Conservation (phyloP, 2,329 filamentous ascomycete genomes). For the Aspergillus sp. region DNA sequence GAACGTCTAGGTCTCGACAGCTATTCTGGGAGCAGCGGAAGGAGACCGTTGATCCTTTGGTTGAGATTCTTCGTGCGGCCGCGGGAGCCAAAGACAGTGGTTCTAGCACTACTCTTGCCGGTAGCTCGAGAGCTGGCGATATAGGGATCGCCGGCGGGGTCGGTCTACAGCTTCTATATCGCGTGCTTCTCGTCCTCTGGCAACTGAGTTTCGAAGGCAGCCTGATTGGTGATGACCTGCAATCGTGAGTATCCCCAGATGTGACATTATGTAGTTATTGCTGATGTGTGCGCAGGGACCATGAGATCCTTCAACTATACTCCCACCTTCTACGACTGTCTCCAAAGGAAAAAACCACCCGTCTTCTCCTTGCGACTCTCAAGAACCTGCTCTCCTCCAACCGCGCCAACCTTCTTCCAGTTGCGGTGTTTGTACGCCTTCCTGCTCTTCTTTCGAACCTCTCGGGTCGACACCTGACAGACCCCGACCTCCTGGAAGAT, state of each 20-base stretch:
- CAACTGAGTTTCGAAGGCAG: constrained; percentile 87
- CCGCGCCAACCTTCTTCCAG: constrained; percentile 70
- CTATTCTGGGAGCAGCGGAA: constrained; percentile 90
- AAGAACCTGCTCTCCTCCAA: constrained; percentile 79
- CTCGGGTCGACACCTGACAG: constrained; percentile 51
- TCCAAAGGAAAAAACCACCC: constrained; percentile 96
- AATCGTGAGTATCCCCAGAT: constrained; percentile 44
- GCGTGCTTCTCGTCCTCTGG: constrained; percentile 91
- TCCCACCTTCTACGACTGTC: constrained; percentile 89
- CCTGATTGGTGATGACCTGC: constrained; percentile 72
- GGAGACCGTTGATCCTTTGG: constrained; percentile 77
- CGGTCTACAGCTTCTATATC: constrained; percentile 88
- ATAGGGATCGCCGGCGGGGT: constrained; percentile 69
- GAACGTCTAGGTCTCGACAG: constrained; percentile 69
- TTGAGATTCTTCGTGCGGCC: constrained; percentile 74
- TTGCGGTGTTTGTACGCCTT: constrained; percentile 81
- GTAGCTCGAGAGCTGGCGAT: constrained; percentile 66
- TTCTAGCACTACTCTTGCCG: constrained; percentile 55
- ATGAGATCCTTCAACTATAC: constrained; percentile 88
- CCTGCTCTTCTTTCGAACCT: constrained; percentile 62
- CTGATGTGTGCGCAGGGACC: constrained; percentile 61
- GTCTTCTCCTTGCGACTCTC: constrained; percentile 84
- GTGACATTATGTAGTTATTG: neutral
- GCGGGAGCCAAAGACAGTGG: constrained; percentile 73
- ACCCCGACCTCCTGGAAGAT: constrained; percentile 51